phyloP scores from a whole-genome alignment of 495 filamentous ascomycete species.

The Trichocladium antarcticum region DNA sequence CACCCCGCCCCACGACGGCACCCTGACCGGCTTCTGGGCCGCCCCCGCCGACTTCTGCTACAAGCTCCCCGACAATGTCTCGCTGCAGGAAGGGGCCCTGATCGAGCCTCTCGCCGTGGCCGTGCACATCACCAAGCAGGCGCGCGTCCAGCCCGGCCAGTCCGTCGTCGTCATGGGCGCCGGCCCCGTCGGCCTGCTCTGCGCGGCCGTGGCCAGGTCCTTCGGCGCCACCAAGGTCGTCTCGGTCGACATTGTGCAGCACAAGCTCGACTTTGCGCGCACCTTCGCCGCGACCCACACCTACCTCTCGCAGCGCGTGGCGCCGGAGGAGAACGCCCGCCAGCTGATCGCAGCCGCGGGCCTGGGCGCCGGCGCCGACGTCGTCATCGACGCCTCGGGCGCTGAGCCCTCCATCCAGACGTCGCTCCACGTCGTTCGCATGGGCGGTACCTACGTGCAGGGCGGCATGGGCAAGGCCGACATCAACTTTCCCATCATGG shows the following conservation, averaged over 20 bases:
- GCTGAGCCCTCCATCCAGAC: conserved; percentile 68
- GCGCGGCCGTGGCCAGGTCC: conserved; percentile 64
- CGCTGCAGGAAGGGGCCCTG: conserved; percentile 71
- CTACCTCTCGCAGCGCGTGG: conserved; percentile 49
- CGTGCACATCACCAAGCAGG: conserved; percentile 66
- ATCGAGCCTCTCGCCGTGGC: conserved; percentile 78
- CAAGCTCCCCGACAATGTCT: conserved; percentile 57
- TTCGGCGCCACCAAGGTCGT: conserved; percentile 66
- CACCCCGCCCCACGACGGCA: conserved; percentile 65
- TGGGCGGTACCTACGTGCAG: conserved; percentile 75
- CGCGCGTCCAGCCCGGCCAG: conserved; percentile 55
- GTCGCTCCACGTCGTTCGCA: conserved; percentile 54
- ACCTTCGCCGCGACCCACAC: conserved; percentile 54
- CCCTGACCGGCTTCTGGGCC: conserved; percentile 65
- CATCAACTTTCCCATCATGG: conserved; percentile 73
- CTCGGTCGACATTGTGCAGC: conserved; percentile 62
- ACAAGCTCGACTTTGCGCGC: conserved; percentile 58
- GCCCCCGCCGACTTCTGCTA: conserved; percentile 76
- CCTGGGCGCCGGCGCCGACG: conserved; percentile 54
- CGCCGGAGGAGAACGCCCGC: conserved; percentile 52
- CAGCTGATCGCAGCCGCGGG: conserved; percentile 41
- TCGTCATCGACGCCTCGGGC: conserved; percentile 74
- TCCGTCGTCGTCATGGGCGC: conserved; percentile 74
- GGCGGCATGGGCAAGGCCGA: conserved; percentile 70
- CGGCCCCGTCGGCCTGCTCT: conserved; percentile 74